Evolutionary conservation across 108 stramenopile genomes (phyloP).

Genomic region (Pseudonitzschia multistriata): DNA sequence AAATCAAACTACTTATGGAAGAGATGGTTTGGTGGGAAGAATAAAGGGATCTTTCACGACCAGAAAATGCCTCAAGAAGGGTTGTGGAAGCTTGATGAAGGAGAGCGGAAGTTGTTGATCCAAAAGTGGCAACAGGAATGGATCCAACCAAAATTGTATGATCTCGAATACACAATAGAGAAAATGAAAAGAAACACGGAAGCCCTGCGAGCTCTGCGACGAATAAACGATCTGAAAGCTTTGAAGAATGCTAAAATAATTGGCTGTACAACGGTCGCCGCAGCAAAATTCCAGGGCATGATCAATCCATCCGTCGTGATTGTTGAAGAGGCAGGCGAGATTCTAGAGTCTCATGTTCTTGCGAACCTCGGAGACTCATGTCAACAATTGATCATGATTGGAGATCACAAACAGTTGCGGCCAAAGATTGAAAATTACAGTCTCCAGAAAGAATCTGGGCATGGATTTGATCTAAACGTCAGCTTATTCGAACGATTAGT

Average conservation of each 20-base stretch:
- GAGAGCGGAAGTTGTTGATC: constrained; percentile 36
- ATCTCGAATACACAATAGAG: constrained; percentile 29
- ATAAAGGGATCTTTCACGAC: constrained; percentile 2
- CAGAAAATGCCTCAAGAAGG: background rate
- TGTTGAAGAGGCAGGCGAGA: constrained; percentile 47
- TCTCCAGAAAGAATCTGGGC: background rate
- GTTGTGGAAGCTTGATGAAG: constrained; percentile 35
- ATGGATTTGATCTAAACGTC: constrained; percentile 23
- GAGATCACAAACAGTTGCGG: constrained; percentile 44
- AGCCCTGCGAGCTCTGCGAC: background rate
- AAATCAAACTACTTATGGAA: background rate
- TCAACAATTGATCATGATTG: constrained; percentile 46
- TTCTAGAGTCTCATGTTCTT: constrained; percentile 44
- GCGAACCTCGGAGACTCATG: constrained; percentile 37
- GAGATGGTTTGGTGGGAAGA: constrained; percentile 1
- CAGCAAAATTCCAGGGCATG: constrained; percentile 29
- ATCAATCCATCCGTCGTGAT: constrained; percentile 42
- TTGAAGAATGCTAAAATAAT: constrained; percentile 48
- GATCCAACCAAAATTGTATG: constrained; percentile 35
- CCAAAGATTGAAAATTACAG: constrained; percentile 32
- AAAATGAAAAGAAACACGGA: background rate
- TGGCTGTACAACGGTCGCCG: constrained; percentile 45
- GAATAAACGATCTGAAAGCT: constrained; percentile 8
- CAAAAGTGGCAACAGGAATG: constrained; percentile 31
- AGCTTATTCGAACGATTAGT: constrained; percentile 45